phyloP scores from a whole-genome alignment of 2,329 filamentous ascomycete species.

The Alternaria brassicicola region DNA sequence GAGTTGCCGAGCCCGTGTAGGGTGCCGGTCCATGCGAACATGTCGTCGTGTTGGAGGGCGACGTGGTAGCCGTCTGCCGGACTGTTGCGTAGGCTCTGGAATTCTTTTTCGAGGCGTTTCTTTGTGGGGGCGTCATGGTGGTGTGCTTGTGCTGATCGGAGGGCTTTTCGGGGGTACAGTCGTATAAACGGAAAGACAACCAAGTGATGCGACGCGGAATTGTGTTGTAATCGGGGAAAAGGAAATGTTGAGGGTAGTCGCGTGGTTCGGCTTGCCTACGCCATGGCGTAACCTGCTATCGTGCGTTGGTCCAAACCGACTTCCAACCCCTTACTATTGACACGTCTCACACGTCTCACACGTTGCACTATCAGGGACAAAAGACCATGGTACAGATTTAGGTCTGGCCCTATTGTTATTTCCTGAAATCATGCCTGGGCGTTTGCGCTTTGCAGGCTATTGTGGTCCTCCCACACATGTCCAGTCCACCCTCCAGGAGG shows the following conservation, averaged over 20 bases:
- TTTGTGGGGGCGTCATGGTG: background rate
- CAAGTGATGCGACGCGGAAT: background rate
- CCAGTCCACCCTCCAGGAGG: no score
- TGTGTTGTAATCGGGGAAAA: background rate
- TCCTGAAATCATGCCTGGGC: background rate
- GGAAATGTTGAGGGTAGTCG: background rate
- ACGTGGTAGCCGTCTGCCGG: background rate
- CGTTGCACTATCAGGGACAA: background rate
- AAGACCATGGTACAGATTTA: no score
- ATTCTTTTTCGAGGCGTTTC: slow-evolving; percentile 9
- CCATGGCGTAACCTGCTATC: background rate
- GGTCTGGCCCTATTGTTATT: background rate
- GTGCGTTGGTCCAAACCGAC: background rate
- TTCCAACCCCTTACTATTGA: background rate
- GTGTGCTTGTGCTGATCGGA: no score
- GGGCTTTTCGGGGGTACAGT: fast-evolving
- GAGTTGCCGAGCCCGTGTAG: background rate
- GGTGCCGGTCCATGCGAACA: slow-evolving; percentile 2
- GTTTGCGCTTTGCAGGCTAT: no score
- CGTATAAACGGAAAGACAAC: background rate
- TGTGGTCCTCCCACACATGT: no score
- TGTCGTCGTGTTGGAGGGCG: background rate
- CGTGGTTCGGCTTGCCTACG: background rate
- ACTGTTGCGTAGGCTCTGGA: slow-evolving; percentile 1
- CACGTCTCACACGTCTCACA: background rate